phyloP scores from a whole-genome alignment of 2,329 filamentous ascomycete species.

The Chrysoporthe cubensis region DNA sequence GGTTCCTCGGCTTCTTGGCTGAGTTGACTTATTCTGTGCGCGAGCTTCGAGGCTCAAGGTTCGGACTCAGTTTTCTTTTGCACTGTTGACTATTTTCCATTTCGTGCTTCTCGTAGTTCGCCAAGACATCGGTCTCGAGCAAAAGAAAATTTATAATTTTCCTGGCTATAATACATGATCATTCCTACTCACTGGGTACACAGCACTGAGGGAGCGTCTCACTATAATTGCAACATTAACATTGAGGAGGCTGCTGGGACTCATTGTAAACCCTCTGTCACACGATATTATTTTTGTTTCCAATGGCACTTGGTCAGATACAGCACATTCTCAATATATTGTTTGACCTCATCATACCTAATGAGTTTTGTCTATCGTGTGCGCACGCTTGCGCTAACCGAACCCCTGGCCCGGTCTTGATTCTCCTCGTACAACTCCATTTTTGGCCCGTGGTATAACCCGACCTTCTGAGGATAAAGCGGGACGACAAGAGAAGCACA shows the following conservation, averaged over 20 bases:
- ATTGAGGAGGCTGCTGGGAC: not conserved
- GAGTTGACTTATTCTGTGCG: not conserved
- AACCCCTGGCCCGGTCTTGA: too few species aligned
- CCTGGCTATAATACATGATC: not conserved
- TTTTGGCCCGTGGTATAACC: too few species aligned
- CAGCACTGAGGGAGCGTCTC: not conserved
- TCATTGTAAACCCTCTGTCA: not conserved
- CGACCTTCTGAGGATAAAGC: too few species aligned
- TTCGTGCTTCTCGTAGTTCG: not conserved
- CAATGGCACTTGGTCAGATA: too few species aligned
- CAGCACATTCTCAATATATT: too few species aligned
- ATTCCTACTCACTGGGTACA: not conserved
- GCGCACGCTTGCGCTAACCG: too few species aligned
- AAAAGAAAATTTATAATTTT: not conserved
- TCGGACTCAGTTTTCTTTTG: not conserved
- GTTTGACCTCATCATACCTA: too few species aligned
- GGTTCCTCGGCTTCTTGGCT: too few species aligned
- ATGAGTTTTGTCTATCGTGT: too few species aligned
- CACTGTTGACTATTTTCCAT: not conserved
- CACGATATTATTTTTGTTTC: too few species aligned
- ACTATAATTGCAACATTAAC: not conserved
- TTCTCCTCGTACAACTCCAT: too few species aligned
- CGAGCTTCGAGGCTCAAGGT: not conserved
- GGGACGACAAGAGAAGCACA: too few species aligned
- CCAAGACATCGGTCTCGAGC: not conserved